Conservation (phyloP, 805 yeast species). For the Starmerella floris region DNA sequence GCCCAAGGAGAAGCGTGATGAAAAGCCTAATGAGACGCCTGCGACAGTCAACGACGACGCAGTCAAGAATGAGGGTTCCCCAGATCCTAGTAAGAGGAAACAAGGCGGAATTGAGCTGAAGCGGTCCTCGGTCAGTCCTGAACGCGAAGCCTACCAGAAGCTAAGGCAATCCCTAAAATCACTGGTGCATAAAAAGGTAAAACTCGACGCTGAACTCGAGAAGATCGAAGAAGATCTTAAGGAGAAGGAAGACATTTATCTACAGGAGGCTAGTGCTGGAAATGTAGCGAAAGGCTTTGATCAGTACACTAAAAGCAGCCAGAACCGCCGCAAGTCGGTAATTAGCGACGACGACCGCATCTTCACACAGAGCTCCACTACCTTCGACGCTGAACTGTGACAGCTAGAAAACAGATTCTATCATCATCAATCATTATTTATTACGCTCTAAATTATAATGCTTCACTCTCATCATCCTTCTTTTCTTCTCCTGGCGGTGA, state of each 20-base stretch:
- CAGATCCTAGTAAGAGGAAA: no score
- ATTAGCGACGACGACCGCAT: slow-evolving; percentile 61
- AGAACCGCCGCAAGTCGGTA: slow-evolving; percentile 37
- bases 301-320: slow-evolving; percentile 44
- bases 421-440: no score
- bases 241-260: slow-evolving; percentile 63
- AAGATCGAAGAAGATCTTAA: slow-evolving; percentile 68
- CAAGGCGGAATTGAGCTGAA: no score
- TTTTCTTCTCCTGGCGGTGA: no score
- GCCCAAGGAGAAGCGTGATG: no score
- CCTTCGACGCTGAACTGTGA: slow-evolving; percentile 18
- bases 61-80: no score
- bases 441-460: no score
- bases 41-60: no score
- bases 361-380: slow-evolving; percentile 53
- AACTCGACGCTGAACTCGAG: slow-evolving; percentile 40
- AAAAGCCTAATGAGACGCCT: no score
- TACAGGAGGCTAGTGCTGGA: slow-evolving; percentile 58
- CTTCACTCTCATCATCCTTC: no score
- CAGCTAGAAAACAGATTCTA: no score
- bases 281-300: slow-evolving; percentile 89
- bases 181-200: slow-evolving; percentile 46
- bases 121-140: slow-evolving; percentile 3
- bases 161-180: slow-evolving; percentile 54
- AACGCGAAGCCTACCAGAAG: slow-evolving; percentile 42